These are phyloP conservation scores for Fusarium austroafricanum DNA, from an alignment of 2,329 filamentous ascomycete genomes.

Conservation along the genomic window DNA sequence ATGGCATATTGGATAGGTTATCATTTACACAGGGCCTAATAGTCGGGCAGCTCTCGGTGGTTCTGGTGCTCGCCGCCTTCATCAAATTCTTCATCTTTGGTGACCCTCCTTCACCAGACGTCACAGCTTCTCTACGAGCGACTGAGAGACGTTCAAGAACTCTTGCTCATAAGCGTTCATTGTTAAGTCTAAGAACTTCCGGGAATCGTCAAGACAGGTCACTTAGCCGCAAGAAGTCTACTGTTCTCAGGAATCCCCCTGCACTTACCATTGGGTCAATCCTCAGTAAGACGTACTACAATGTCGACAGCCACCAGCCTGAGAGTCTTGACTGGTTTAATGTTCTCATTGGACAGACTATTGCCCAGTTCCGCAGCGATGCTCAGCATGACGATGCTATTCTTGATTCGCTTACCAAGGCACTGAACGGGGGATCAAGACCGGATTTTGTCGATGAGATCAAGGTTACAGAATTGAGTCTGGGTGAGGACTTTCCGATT, in stretches of 20 bases:
- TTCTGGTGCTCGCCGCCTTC: slow-evolving; percentile 90
- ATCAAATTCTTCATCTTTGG: slow-evolving; percentile 99
- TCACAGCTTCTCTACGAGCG: slow-evolving; percentile 79
- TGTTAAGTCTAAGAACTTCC: slow-evolving; percentile 69
- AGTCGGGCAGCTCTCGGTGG: slow-evolving; percentile 91
- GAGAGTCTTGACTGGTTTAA: slow-evolving; percentile 99
- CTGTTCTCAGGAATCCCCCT: slow-evolving; percentile 77
- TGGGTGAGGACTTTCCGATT: slow-evolving; percentile 98
- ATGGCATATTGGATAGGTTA: slow-evolving; percentile 62
- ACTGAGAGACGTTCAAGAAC: slow-evolving; percentile 79
- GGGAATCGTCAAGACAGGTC: slow-evolving; percentile 56
- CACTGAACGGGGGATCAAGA: slow-evolving; percentile 86
- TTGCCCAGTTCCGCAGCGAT: slow-evolving; percentile 93
- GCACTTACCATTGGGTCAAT: slow-evolving; percentile 92
- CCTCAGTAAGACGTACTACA: slow-evolving; percentile 97
- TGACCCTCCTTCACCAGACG: slow-evolving; percentile 86
- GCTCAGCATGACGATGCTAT: slow-evolving; percentile 93
- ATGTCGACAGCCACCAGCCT: slow-evolving; percentile 93
- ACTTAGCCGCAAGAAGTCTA: slow-evolving; percentile 74
- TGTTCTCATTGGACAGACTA: slow-evolving; percentile 94
- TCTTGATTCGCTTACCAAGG: slow-evolving; percentile 82
- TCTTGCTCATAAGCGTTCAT: slow-evolving; percentile 79
- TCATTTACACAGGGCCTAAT: slow-evolving; percentile 96
- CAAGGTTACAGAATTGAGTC: slow-evolving; percentile 88
- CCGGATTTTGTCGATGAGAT: slow-evolving; percentile 96